A percentile compares a stretch with the other conserved stretches of the same genome.
These are phyloP conservation scores for Moesziomyces sp. DNA, from an alignment of 1,284 basidiomycete genomes.

Conservation along the genomic window DNA sequence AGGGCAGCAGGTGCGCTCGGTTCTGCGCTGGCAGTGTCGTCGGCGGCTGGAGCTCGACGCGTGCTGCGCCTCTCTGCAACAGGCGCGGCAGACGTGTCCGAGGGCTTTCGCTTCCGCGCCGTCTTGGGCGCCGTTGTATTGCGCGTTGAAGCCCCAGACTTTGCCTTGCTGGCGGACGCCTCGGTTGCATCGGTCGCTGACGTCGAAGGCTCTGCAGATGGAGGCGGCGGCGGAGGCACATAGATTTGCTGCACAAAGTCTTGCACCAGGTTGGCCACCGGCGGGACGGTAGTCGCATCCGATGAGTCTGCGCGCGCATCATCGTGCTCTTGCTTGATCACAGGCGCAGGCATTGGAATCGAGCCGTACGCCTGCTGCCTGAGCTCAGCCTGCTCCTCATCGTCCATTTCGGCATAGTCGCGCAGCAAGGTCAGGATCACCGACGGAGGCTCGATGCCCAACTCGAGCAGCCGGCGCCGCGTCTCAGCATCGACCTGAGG, in stretches of 20 bases:
- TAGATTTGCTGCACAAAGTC: conserved; percentile 48
- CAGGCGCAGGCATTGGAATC: conserved; percentile 17
- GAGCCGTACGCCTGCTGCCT: conserved; percentile 34
- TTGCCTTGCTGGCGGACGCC: neutral
- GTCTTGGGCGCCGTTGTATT: conserved; percentile 8
- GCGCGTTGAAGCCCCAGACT: neutral
- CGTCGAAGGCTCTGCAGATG: neutral
- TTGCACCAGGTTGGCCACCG: conserved; percentile 42
- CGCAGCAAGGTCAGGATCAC: conserved; percentile 40
- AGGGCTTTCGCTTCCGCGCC: conserved; percentile 32
- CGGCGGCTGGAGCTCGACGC: conserved; percentile 20
- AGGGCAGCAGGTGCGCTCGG: neutral
- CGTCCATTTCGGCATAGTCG: conserved; percentile 29
- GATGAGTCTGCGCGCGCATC: neutral
- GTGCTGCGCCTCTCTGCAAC: conserved; percentile 30
- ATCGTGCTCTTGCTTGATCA: conserved; percentile 24
- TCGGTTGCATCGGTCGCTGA: neutral
- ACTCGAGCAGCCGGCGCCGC: conserved; percentile 14
- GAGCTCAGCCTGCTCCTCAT: conserved; percentile 18
- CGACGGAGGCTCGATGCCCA: conserved; percentile 50
- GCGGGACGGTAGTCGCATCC: neutral
- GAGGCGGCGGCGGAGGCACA: conserved; percentile 13
- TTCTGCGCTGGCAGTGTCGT: conserved; percentile 5
- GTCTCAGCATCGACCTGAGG: conserved; percentile 2
- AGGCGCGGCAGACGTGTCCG: conserved; percentile 7